phyloP scores from a whole-genome alignment of 2,329 filamentous ascomycete species.

The Coniochaeta prunicola region DNA sequence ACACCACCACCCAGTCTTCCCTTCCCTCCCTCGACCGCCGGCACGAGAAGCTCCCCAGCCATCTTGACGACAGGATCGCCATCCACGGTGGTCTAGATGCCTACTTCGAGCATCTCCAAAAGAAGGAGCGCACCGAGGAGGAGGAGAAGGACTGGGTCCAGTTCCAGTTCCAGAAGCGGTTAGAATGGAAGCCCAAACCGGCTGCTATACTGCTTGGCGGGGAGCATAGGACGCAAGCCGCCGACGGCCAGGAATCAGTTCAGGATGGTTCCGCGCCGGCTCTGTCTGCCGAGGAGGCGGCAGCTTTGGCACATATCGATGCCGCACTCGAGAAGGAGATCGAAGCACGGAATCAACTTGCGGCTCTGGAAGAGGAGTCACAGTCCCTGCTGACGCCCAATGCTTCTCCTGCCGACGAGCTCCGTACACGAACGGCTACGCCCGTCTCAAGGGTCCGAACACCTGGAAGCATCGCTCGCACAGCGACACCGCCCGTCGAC shows the following conservation, averaged over 20 bases:
- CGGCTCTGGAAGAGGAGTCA: constrained; percentile 36
- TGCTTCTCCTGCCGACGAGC: constrained; percentile 28
- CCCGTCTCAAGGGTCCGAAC: constrained; percentile 36
- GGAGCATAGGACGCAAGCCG: constrained; percentile 25
- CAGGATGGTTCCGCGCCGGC: constrained; percentile 12
- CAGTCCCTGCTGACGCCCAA: constrained; percentile 28
- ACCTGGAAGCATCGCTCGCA: constrained; percentile 41
- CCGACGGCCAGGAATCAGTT: constrained; percentile 22
- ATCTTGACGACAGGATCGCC: constrained; percentile 29
- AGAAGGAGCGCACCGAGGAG: constrained; percentile 60
- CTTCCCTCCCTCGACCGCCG: constrained; percentile 51
- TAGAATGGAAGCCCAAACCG: constrained; percentile 74
- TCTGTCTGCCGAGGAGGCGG: constrained; percentile 19
- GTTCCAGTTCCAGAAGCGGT: constrained; percentile 79
- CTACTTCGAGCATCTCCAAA: constrained; percentile 87
- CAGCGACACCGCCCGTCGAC: constrained; percentile 55
- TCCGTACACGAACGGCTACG: constrained; percentile 31
- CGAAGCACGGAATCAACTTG: constrained; percentile 40
- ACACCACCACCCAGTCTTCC: constrained; percentile 45
- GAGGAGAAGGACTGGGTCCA: constrained; percentile 82
- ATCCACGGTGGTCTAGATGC: constrained; percentile 69
- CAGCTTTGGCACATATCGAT: constrained; percentile 67
- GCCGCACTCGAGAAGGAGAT: constrained; percentile 78
- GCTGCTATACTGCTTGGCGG: constrained; percentile 44
- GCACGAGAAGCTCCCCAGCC: constrained; percentile 38